Conservation (phyloP, 805 yeast species). For the Kurtzmaniella cleridarum region DNA sequence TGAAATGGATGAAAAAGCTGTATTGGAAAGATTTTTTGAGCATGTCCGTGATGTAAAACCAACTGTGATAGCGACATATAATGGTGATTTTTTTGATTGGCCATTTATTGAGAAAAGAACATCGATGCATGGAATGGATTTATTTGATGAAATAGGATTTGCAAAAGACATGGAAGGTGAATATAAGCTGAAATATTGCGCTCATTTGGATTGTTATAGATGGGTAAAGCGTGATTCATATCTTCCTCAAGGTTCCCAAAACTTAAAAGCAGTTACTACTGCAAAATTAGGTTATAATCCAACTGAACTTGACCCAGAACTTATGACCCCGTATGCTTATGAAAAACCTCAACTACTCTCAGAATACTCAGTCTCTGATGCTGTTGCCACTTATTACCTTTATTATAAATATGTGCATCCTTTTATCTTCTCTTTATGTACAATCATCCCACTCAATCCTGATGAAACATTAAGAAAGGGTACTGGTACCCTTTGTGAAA, state of each 20-base stretch:
- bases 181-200: constrained; percentile 86
- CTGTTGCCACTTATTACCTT: constrained; percentile 95
- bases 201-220: constrained; percentile 94
- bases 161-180: constrained; percentile 85
- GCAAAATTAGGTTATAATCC: constrained; percentile 95
- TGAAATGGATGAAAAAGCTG: constrained; percentile 76
- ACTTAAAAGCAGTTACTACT: constrained; percentile 95
- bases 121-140: constrained; percentile 72
- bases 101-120: constrained; percentile 94
- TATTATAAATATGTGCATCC: constrained; percentile 98
- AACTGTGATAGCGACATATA: constrained; percentile 95
- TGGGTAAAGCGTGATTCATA: constrained; percentile 99
- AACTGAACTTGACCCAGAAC: constrained; percentile 91
- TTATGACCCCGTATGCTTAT: constrained; percentile 96
- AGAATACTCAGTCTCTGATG: constrained; percentile 98
- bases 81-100: constrained; percentile 99
- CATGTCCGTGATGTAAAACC: constrained; percentile 86
- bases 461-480: constrained; percentile 96
- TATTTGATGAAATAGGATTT: constrained; percentile 93
- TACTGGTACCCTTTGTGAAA: constrained; percentile 97
- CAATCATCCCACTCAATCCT: constrained; percentile 92
- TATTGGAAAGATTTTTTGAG: constrained; percentile 75
- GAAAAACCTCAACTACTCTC: constrained; percentile 89
- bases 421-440: constrained; percentile 90
- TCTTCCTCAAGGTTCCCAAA: constrained; percentile 97